Evolutionary conservation across 2,329 filamentous ascomycete genomes (phyloP).

Genomic region (Colletotrichum siamense): DNA sequence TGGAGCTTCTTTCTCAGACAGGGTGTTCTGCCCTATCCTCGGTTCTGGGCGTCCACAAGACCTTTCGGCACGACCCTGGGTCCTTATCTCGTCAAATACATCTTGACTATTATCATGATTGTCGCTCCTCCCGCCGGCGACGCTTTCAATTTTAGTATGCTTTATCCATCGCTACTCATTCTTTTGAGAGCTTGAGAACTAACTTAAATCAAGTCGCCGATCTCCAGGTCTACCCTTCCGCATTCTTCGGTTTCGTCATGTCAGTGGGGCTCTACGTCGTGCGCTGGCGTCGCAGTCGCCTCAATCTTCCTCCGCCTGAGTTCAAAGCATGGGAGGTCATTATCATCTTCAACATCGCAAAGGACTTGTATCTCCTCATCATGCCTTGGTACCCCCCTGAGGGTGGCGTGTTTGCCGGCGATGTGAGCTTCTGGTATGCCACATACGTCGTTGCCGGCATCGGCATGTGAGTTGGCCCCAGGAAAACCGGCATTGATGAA

Average conservation of each 20-base stretch:
- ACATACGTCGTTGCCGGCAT: constrained; percentile 72
- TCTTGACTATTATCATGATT: constrained; percentile 63
- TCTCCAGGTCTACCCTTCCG: constrained; percentile 61
- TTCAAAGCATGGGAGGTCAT: constrained; percentile 66
- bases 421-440: constrained; percentile 77
- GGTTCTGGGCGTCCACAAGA: constrained; percentile 66
- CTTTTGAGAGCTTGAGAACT: background rate
- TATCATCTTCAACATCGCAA: constrained; percentile 63
- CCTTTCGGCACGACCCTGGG: constrained; percentile 68
- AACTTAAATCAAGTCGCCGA: background rate
- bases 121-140: constrained; percentile 65
- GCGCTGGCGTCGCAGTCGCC: constrained; percentile 56
- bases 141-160: constrained; percentile 63
- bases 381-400: constrained; percentile 77
- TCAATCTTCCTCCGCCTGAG: constrained; percentile 51
- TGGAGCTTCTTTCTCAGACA: constrained; percentile 42
- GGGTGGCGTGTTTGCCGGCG: constrained; percentile 62
- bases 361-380: constrained; percentile 67
- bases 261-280: constrained; percentile 63
- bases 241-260: constrained; percentile 63
- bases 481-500: accelerated
- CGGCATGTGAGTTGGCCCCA: constrained; percentile 55
- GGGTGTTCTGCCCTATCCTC: constrained; percentile 64
- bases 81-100: constrained; percentile 63
- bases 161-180: accelerated